Evolutionary conservation across 495 filamentous ascomycete species (phyloP), one percentile per base, ranked within the genome.

Genomic region (Bombardia bombarda): DNA sequence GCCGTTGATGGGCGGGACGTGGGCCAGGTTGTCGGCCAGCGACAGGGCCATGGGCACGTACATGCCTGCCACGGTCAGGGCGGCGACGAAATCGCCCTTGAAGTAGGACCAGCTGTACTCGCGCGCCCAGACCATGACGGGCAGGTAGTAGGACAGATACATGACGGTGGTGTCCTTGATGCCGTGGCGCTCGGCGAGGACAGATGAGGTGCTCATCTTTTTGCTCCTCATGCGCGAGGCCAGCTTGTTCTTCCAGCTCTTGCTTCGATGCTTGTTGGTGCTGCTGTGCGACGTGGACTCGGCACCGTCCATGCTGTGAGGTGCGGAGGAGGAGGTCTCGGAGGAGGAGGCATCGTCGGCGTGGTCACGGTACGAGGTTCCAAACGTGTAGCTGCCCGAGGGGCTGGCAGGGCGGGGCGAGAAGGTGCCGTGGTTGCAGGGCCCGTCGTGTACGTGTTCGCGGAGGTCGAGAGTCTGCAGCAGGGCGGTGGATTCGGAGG

Each of bases 1-100:
- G n/a, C 92, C 92, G 56, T 94, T 88, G 63, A 97, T 87, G 0
- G 92, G 82, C 7, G 90, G 89, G 13, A 95, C 79, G 55, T 97
- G 90, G 6, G 83, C 92, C 30, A 99, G 79, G 60, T 97, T 99
- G 21, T 84, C 79, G n/a, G 90, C 88, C 45, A 89, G 75, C 4
- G 90, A 96, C 21, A 99, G 75, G 0, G 90, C 82, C 90, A 99
- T 96, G 20, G 92, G 92, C 28, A 99, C 86, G 56, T 99, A 99
- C 68, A 99, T 89, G 12, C 89, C 95, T 1, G 90, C 87, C 65
- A 99, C 82, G 2, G 92, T 96, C 40, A 97, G 60, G 34, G 85
- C 78, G 10, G 92, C 89, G 8, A 89, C 70, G 23, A 96, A 69
- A 65, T 99, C 92, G 23, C 93, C 92, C 50, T 82, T 74, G 21